These are phyloP conservation scores for Nicotiana rustica DNA, from an alignment of 305 asterid species.

Conservation along the genomic window DNA sequence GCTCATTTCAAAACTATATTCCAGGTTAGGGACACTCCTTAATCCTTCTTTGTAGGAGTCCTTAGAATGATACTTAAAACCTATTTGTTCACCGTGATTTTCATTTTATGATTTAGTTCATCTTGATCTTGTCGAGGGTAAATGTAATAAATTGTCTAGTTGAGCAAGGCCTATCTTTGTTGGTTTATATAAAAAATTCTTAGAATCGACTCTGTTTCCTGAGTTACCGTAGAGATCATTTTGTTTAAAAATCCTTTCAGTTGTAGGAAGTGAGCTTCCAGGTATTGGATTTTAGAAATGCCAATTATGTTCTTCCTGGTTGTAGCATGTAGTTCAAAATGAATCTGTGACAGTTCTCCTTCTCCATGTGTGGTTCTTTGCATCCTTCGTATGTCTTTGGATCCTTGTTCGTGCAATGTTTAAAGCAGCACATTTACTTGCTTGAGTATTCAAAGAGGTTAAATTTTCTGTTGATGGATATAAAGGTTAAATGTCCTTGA, in stretches of 20 bases:
- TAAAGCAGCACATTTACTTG: not conserved
- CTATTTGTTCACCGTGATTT: conserved; percentile 6
- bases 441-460: not conserved
- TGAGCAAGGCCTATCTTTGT: conserved; percentile 6
- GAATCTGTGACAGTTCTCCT: not conserved
- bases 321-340: conserved; percentile 10
- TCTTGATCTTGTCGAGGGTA: not conserved
- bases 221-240: not conserved
- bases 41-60: not conserved
- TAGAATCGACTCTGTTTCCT: conserved; percentile 2
- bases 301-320: not conserved
- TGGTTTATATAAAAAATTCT: conserved; percentile 7
- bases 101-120: not conserved
- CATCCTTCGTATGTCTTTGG: conserved; percentile 5
- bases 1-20: conserved; percentile 66
- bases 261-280: conserved; percentile 13
- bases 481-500: conserved; percentile 14
- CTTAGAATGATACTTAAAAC: not conserved
- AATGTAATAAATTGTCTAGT: not conserved
- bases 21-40: conserved; percentile 64
- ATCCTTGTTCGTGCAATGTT: conserved; percentile 25
- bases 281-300: not conserved
- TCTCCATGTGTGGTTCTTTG: not conserved
- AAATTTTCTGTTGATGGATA: not conserved
- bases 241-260: conserved; percentile 1